Conservation (phyloP, 1,284 basidiomycete species). For the Inonotus obliquus region DNA sequence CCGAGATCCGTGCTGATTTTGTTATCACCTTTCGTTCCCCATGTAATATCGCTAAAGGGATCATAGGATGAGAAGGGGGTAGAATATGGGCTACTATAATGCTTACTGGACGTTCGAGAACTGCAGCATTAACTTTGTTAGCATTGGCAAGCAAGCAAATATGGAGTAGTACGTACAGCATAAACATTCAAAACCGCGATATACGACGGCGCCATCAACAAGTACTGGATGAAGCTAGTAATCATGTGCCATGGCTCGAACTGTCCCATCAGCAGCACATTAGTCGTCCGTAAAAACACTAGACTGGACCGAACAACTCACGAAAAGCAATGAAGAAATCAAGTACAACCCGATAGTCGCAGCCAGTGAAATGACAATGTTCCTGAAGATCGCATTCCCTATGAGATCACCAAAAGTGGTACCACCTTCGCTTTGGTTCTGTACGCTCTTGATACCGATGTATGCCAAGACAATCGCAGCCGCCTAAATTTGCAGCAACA, state of each 20-base stretch:
- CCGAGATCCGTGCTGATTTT: conserved; percentile 81
- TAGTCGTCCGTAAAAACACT: conserved; percentile 11
- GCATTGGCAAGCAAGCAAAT: conserved; percentile 6
- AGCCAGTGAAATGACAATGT: conserved; percentile 81
- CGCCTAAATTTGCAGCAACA: conserved; percentile 39
- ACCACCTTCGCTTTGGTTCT: conserved; percentile 38
- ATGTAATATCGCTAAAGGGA: conserved; percentile 60
- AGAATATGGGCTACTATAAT: not conserved
- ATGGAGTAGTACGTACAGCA: conserved; percentile 48
- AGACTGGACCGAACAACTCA: conserved; percentile 39
- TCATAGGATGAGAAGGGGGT: not conserved
- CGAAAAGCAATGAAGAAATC: conserved; percentile 75
- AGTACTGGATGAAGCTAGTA: conserved; percentile 92
- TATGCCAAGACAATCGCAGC: conserved; percentile 78
- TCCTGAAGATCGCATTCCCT: conserved; percentile 74
- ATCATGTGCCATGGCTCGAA: conserved; percentile 92
- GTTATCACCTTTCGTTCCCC: conserved; percentile 92
- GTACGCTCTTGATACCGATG: conserved; percentile 66
- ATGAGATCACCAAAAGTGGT: conserved; percentile 58
- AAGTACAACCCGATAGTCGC: conserved; percentile 87
- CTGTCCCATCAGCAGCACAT: conserved; percentile 31
- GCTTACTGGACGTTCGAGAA: conserved; percentile 26
- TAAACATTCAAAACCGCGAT: conserved; percentile 89
- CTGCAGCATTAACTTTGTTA: conserved; percentile 31
- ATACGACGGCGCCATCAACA: conserved; percentile 89